Evolutionary conservation across 1,284 basidiomycete species (phyloP).

Genomic region (Bondarzewia mesenterica): DNA sequence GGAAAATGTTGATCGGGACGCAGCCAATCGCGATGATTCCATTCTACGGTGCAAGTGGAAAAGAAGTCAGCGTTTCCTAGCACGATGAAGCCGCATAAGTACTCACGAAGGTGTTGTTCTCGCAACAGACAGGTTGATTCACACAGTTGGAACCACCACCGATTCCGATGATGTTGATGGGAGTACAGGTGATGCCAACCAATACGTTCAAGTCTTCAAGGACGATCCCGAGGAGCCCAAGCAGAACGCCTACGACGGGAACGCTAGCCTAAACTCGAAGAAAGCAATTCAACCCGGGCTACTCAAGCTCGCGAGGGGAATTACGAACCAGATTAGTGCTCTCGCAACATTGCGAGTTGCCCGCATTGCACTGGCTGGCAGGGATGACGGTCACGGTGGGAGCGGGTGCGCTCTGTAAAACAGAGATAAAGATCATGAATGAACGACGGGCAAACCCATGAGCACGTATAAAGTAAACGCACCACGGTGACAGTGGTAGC

Average conservation of each 20-base stretch:
- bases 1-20: constrained; percentile 28
- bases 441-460: not conserved
- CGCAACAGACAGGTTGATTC: constrained; percentile 21
- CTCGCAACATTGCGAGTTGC: constrained; percentile 23
- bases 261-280: not conserved
- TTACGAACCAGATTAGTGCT: not conserved
- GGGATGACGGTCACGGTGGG: not conserved
- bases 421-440: too few relatives aligned
- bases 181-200: constrained; percentile 19
- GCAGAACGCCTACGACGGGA: constrained; percentile 5
- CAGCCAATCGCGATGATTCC: constrained; percentile 33
- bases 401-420: not conserved
- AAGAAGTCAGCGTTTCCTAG: not conserved
- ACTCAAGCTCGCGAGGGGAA: not conserved
- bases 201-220: constrained; percentile 13
- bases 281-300: not conserved
- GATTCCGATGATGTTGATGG: constrained; percentile 14
- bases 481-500: not conserved
- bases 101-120: constrained; percentile 20
- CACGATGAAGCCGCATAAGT: not conserved
- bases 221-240: constrained; percentile 16
- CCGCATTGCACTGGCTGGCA: constrained; percentile 19
- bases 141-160: constrained; percentile 13
- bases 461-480: not conserved
- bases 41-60: constrained; percentile 14